Evolutionary conservation across 306 rosid species (phyloP).

Genomic region (Prosopis cineraria): DNA sequence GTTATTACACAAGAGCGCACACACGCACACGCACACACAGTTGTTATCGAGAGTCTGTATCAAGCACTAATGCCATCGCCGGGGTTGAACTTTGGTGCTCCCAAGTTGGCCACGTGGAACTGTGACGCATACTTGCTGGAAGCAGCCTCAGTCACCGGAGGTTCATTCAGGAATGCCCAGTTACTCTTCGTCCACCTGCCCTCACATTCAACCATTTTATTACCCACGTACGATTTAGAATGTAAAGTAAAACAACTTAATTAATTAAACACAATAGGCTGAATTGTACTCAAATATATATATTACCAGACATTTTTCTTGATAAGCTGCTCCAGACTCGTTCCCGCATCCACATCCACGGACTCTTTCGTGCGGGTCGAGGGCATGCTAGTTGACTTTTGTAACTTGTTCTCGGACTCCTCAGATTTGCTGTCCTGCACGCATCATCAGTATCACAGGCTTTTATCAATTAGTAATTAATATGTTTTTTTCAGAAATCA

Average conservation of each 20-base stretch:
- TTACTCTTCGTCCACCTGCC: constrained; percentile 88
- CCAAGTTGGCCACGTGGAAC: constrained; percentile 54
- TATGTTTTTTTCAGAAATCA: not conserved
- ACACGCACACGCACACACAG: too few relatives aligned
- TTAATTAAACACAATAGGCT: not conserved
- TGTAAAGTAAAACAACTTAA: not conserved
- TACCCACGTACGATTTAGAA: not conserved
- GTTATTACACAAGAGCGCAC: too few relatives aligned
- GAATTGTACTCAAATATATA: not conserved
- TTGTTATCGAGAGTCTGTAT: not conserved
- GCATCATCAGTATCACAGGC: not conserved
- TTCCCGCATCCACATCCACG: constrained; percentile 28
- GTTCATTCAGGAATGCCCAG: constrained; percentile 93
- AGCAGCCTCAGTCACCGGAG: constrained; percentile 55
- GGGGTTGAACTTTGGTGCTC: constrained; percentile 8
- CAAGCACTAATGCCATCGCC: constrained; percentile 39
- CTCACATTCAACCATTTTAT: not conserved
- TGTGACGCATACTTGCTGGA: constrained; percentile 57
- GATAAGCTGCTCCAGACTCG: constrained; percentile 45
- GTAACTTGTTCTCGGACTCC: constrained; percentile 24
- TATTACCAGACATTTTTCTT: constrained; percentile 64
- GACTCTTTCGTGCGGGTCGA: constrained; percentile 19
- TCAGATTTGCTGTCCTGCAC: not conserved
- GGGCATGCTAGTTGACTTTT: constrained; percentile 54
- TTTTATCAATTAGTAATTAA: not conserved